These are phyloP conservation scores for Houttuynia cordata DNA, from an alignment of 164 flowering plant species.

Conservation along the genomic window DNA sequence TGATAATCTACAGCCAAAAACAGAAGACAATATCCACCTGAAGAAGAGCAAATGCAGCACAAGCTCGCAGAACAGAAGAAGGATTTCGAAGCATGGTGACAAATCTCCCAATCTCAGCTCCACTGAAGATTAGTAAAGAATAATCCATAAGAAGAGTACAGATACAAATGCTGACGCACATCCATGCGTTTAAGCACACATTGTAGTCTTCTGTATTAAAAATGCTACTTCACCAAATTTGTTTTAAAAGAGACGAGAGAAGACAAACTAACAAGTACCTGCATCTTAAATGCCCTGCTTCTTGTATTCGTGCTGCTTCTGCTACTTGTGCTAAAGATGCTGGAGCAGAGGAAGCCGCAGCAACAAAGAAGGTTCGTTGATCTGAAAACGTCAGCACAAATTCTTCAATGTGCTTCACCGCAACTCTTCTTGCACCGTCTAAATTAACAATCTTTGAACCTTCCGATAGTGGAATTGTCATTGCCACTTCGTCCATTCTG, in stretches of 20 bases:
- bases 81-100: conserved; percentile 78
- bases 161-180: too few species aligned
- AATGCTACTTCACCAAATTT: background rate
- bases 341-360: conserved; percentile 74
- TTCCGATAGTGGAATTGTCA: conserved; percentile 45
- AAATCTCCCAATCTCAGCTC: conserved; percentile 93
- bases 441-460: conserved; percentile 56
- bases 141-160: too few species aligned
- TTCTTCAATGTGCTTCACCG: conserved; percentile 73
- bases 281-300: conserved; percentile 98
- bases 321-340: conserved; percentile 67
- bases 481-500: conserved; percentile 83
- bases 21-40: conserved; percentile 38
- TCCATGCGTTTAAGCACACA: too few species aligned
- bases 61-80: conserved; percentile 69
- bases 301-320: conserved; percentile 77
- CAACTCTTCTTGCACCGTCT: conserved; percentile 77
- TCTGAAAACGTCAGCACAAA: conserved; percentile 66
- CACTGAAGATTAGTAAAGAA: conserved; percentile 27
- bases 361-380: conserved; percentile 65
- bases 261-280: conserved; percentile 29
- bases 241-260: background rate
- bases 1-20: too few species aligned
- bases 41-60: conserved; percentile 96
- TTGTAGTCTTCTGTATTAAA: too few species aligned